phyloP scores from a whole-genome alignment of 331 rosid species.

The Dryas integrifolia region DNA sequence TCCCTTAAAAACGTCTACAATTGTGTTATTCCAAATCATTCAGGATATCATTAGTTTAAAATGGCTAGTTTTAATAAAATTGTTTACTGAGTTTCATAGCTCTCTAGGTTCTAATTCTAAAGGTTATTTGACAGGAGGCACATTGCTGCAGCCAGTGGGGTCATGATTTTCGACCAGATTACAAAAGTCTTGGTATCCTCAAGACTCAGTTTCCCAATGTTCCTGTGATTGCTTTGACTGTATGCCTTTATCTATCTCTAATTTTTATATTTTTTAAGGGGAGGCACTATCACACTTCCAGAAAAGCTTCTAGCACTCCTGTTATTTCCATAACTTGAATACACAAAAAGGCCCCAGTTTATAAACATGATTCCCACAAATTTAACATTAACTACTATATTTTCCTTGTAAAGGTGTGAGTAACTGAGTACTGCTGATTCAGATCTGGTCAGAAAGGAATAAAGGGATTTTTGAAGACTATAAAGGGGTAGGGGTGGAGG shows the following conservation, averaged over 20 bases:
- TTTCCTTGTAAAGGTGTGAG: not conserved
- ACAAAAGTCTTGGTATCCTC: slow-evolving; percentile 91
- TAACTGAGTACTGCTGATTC: not conserved
- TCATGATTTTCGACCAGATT: slow-evolving; percentile 96
- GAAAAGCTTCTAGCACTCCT: not conserved
- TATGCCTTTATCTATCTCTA: slow-evolving; percentile 36
- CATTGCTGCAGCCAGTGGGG: slow-evolving; percentile 99
- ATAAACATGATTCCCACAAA: not conserved
- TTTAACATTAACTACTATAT: not conserved
- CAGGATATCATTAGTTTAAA: not conserved
- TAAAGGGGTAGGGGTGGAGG: too few relatives aligned
- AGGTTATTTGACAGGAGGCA: slow-evolving; percentile 71
- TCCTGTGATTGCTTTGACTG: slow-evolving; percentile 88
- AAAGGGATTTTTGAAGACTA: not conserved
- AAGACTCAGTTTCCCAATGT: slow-evolving; percentile 91
- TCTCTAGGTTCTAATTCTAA: slow-evolving; percentile 14
- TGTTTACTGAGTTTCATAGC: not conserved
- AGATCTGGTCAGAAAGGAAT: not conserved
- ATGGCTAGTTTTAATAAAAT: not conserved
- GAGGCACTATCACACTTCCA: slow-evolving; percentile 1
- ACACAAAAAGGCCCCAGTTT: not conserved
- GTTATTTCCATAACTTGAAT: not conserved
- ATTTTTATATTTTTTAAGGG: not conserved
- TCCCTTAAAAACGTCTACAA: not conserved
- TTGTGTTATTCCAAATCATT: not conserved